These are phyloP conservation scores for Mycogone perniciosa DNA, from an alignment of 2,329 filamentous ascomycete species.

Conservation along the genomic window DNA sequence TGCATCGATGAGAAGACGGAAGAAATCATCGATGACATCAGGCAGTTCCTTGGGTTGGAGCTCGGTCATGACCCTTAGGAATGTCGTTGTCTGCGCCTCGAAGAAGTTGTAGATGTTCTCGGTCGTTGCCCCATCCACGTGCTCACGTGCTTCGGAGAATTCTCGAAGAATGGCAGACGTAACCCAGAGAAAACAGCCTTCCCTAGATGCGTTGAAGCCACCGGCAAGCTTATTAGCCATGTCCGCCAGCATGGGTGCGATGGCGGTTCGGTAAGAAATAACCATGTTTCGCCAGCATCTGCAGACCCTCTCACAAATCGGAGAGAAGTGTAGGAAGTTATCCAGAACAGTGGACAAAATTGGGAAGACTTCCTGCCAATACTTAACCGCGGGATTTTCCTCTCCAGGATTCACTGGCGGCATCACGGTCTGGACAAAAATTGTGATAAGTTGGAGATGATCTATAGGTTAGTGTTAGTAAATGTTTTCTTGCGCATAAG, in stretches of 20 bases:
- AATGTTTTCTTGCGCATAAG: no score
- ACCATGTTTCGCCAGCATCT: conserved; percentile 97
- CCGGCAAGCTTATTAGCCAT: conserved; percentile 83
- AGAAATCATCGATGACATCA: conserved; percentile 90
- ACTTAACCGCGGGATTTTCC: conserved; percentile 87
- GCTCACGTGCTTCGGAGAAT: conserved; percentile 84
- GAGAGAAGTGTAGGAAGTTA: conserved; percentile 77
- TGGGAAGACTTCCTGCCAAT: conserved; percentile 91
- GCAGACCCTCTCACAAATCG: conserved; percentile 89
- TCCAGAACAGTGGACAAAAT: conserved; percentile 80
- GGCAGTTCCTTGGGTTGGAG: conserved; percentile 69
- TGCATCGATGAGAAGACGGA: conserved; percentile 85
- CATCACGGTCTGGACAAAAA: conserved; percentile 72
- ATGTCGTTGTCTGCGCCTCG: conserved; percentile 83
- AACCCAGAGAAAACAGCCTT: conserved; percentile 98
- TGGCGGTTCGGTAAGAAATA: conserved; percentile 86
- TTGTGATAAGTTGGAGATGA: conserved; percentile 84
- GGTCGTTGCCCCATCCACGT: conserved; percentile 74
- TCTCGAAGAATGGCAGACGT: conserved; percentile 91
- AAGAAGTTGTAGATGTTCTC: conserved; percentile 92
- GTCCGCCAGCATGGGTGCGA: conserved; percentile 73
- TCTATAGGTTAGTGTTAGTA: conserved; percentile 44
- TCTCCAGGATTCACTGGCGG: conserved; percentile 67
- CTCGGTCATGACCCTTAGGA: conserved; percentile 83
- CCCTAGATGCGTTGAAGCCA: conserved; percentile 77